A percentile compares a stretch with the other conserved stretches of the same genome.
phyloP scores from a whole-genome alignment of 2,329 filamentous ascomycete genomes.

The Tolypocladium cylindrosporum region DNA sequence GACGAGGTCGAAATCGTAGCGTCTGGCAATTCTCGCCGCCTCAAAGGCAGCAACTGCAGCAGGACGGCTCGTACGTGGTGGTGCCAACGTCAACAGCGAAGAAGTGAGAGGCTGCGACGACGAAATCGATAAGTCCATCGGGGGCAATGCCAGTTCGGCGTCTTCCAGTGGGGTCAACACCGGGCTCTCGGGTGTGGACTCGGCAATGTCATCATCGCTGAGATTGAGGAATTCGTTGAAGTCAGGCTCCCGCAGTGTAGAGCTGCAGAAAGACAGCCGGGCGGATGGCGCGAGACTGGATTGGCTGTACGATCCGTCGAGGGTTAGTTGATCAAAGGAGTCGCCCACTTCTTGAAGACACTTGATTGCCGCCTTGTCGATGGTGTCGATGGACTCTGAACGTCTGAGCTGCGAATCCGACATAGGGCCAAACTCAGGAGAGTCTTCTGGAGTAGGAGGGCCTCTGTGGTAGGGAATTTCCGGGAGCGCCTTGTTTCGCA shows the following conservation, averaged over 20 bases:
- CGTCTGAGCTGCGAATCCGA: conserved; percentile 14
- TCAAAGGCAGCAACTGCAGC: conserved; percentile 41
- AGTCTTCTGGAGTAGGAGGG: conserved; percentile 21
- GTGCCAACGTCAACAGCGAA: conserved; percentile 32
- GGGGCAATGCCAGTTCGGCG: conserved; percentile 7
- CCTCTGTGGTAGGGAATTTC: conserved; percentile 5
- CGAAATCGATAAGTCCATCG: conserved; percentile 11
- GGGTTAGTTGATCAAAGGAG: conserved; percentile 12
- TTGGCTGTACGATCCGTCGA: conserved; percentile 18
- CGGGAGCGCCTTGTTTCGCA: conserved; percentile 8
- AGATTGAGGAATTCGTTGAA: conserved; percentile 44
- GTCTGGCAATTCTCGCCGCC: conserved; percentile 43
- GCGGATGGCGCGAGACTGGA: conserved; percentile 19
- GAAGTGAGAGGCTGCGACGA: conserved; percentile 13
- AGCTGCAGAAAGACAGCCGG: conserved; percentile 17
- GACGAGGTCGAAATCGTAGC: conserved; percentile 47
- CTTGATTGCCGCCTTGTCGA: conserved; percentile 15
- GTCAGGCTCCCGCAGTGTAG: conserved; percentile 38
- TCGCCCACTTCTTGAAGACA: conserved; percentile 17
- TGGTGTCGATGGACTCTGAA: conserved; percentile 16
- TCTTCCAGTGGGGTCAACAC: conserved; percentile 3
- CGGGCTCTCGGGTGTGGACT: conserved; percentile 20
- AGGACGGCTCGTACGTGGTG: conserved; percentile 32
- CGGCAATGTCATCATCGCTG: conserved; percentile 49
- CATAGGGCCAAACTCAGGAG: conserved; percentile 17